Base-by-base conservation (phyloP, 2,329 filamentous ascomycete species). In the Pseudocercospora cruenta region DNA sequence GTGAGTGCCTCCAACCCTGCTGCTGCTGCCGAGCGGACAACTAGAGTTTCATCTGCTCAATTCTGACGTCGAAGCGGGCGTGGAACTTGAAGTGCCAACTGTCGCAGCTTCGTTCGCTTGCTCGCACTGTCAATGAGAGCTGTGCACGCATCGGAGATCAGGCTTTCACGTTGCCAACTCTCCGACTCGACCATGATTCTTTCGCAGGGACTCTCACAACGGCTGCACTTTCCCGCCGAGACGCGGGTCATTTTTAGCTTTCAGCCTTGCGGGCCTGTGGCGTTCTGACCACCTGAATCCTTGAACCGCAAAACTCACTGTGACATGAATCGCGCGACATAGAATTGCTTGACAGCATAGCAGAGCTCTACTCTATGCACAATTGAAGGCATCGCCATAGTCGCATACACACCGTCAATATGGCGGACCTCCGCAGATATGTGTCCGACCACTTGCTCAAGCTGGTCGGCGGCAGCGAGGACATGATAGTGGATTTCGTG, bases 401-500 rank as follows among this genome's bases (percentile, higher is more conserved):
- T 39, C 36, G 36, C 36, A 16, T 43, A 43, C 39, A 43, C 16
- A 19, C 2, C 16, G 26, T 31, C 67, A 79, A 16, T 14, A 67
- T 80, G 78, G 54, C 54, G 6, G 78, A 79, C 60, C 66, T 76
- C 43, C 73, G 75, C 36, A 77, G 73, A 4, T 80, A 73, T 62
- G 76, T 80, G 60, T 85, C 83, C 60, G 83, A 85, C 72, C 81
- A 82, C 63, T 79, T 85, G 63, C 79, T 85, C 70, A 82, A 81
- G 64, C 79, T 87, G 59, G 83, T 84, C 43, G 85, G 85, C 68
- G 85, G 82, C 57, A 86, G 84, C 45, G 85, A 87, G 67, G 78
- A 82, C 39, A 86, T 85, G 60, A 80, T 85, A 58, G 77, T 87
- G 67, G 85, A 87, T 76, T 87, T 87, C 70, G 81, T 87, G 24